These are phyloP conservation scores for Daldinia childiae DNA, from an alignment of 495 filamentous ascomycete species.

Conservation along the genomic window DNA sequence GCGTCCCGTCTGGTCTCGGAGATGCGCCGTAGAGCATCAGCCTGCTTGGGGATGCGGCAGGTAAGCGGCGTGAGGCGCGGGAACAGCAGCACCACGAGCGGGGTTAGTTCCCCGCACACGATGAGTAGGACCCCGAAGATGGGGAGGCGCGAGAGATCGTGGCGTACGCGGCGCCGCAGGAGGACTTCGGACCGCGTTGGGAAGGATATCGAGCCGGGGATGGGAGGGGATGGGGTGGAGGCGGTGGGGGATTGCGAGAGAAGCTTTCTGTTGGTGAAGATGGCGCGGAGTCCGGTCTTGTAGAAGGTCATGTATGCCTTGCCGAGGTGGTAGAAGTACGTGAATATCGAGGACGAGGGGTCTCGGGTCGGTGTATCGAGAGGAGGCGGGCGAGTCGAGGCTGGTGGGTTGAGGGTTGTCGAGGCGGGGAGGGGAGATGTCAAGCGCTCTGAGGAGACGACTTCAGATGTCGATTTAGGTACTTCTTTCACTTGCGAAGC, in stretches of 20 bases:
- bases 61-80: slow-evolving; percentile 76
- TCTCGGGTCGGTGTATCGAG: slow-evolving; percentile 61
- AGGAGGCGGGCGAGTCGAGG: slow-evolving; percentile 66
- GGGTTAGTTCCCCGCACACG: slow-evolving; percentile 85
- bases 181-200: slow-evolving; percentile 43
- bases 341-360: slow-evolving; percentile 49
- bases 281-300: slow-evolving; percentile 79
- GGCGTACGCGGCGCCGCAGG: slow-evolving; percentile 67
- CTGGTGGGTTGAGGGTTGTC: slow-evolving; percentile 64
- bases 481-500: slow-evolving; percentile 4
- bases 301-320: slow-evolving; percentile 80
- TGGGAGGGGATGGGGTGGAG: slow-evolving; percentile 31
- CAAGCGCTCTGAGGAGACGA: background rate
- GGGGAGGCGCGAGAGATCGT: slow-evolving; percentile 79
- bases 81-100: slow-evolving; percentile 73
- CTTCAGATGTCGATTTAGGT: slow-evolving; percentile 9
- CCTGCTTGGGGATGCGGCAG: slow-evolving; percentile 81
- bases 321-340: slow-evolving; percentile 60
- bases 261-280: slow-evolving; percentile 69
- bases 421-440: slow-evolving; percentile 18
- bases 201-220: slow-evolving; percentile 32
- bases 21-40: slow-evolving; percentile 62
- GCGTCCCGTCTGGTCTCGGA: slow-evolving; percentile 57
- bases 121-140: slow-evolving; percentile 76
- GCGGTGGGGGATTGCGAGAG: slow-evolving; percentile 45